Conservation (phyloP, 352 stramenopile species). For the Pythium sp. region DNA sequence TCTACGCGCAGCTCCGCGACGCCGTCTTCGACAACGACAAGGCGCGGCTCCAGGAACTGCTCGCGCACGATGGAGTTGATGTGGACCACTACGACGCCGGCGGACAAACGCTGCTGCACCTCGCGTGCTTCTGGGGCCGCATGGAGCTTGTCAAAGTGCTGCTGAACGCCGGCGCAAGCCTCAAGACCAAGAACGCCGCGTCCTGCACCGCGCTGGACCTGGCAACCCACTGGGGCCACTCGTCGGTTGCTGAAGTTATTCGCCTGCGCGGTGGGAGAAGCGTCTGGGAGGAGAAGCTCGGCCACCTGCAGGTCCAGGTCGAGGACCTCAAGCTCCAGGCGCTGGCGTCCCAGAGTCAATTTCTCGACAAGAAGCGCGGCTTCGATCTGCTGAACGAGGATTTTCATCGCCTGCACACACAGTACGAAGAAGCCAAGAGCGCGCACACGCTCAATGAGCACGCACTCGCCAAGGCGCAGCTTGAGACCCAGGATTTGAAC, state of each 20-base stretch:
- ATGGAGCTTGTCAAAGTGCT: conserved; percentile 65
- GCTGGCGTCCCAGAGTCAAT: conserved; percentile 26
- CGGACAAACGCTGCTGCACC: conserved; percentile 68
- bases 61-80: conserved; percentile 37
- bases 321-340: conserved; percentile 49
- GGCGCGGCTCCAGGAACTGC: conserved; percentile 38
- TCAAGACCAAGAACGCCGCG: conserved; percentile 73
- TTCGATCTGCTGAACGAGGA: conserved; percentile 28
- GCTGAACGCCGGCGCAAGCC: conserved; percentile 48
- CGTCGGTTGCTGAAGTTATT: conserved; percentile 63
- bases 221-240: conserved; percentile 74
- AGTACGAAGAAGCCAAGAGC: conserved; percentile 51
- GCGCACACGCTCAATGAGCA: conserved; percentile 17
- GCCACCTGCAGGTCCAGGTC: conserved; percentile 55
- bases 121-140: conserved; percentile 72
- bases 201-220: conserved; percentile 68
- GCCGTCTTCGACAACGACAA: conserved; percentile 73
- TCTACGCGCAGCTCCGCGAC: conserved; percentile 68
- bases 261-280: conserved; percentile 56
- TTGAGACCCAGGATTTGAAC: conserved; percentile 12
- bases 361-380: conserved; percentile 23
- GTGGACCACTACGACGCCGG: conserved; percentile 73
- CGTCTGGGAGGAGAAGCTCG: conserved; percentile 77
- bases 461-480: conserved; percentile 6
- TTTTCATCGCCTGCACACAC: conserved; percentile 32